Evolutionary conservation across 257 asterid species (phyloP).

Genomic region (Thymus quinquecostatus): DNA sequence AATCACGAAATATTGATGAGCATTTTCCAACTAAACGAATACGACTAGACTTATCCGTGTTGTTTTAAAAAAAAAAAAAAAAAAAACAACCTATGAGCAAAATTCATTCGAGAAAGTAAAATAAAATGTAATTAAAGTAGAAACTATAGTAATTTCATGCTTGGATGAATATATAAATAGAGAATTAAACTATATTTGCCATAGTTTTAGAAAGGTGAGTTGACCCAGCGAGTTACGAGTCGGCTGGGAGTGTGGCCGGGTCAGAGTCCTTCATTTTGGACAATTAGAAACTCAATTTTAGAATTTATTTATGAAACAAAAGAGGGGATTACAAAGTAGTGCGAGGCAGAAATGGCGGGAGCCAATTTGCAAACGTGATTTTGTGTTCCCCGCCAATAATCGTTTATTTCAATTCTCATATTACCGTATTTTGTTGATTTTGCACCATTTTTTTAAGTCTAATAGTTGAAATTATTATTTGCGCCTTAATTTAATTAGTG

Average conservation of each 20-base stretch:
- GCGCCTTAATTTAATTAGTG: not conserved
- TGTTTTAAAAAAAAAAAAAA: not conserved
- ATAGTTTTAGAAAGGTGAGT: not conserved
- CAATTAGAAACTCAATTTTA: slow-evolving; percentile 1
- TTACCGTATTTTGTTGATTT: not conserved
- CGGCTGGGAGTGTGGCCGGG: not conserved
- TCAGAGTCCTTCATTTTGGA: slow-evolving; percentile 11
- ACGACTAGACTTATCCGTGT: not conserved
- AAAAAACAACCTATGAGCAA: not conserved
- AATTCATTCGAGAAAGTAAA: too few relatives aligned
- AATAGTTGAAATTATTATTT: not conserved
- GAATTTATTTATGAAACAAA: slow-evolving; percentile 14
- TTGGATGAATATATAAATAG: not conserved
- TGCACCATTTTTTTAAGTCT: not conserved
- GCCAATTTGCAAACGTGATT: slow-evolving; percentile 17
- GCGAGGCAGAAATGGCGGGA: slow-evolving; percentile 36
- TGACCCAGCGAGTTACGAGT: slow-evolving; percentile 28
- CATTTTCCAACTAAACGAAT: not conserved
- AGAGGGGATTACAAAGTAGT: slow-evolving; percentile 7
- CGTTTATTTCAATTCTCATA: slow-evolving; percentile 14
- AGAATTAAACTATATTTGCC: not conserved
- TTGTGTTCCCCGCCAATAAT: slow-evolving; percentile 38
- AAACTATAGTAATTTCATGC: not conserved
- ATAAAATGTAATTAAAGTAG: too few relatives aligned
- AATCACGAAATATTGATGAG: too few relatives aligned